phyloP scores from a whole-genome alignment of 208 protist genomes.

The Trypanosoma vivax region DNA sequence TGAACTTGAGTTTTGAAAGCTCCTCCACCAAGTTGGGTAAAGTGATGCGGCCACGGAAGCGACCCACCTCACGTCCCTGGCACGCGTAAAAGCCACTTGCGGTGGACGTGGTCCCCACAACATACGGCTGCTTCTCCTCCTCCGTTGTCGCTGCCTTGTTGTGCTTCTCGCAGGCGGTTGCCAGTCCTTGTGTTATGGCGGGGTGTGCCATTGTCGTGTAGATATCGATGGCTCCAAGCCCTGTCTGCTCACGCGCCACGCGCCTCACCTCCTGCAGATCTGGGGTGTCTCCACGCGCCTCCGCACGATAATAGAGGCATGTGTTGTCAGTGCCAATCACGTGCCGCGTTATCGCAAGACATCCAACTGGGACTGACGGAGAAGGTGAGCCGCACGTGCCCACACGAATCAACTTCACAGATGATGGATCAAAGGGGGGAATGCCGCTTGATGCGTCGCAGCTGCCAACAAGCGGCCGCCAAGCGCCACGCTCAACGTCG shows the following conservation, averaged over 20 bases:
- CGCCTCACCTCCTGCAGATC: slow-evolving; percentile 40
- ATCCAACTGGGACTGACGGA: slow-evolving; percentile 30
- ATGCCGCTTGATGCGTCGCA: slow-evolving; percentile 1
- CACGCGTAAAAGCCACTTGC: slow-evolving; percentile 74
- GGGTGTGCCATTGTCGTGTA: slow-evolving; percentile 60
- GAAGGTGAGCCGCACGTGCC: slow-evolving; percentile 69
- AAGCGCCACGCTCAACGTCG: slow-evolving; percentile 29
- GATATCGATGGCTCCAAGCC: slow-evolving; percentile 41
- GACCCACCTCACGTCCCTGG: slow-evolving; percentile 63
- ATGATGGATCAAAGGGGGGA: slow-evolving; percentile 34
- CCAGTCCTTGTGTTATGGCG: slow-evolving; percentile 35
- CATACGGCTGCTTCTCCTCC: slow-evolving; percentile 30
- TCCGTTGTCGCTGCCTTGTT: slow-evolving; percentile 20
- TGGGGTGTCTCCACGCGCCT: slow-evolving; percentile 14
- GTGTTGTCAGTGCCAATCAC: slow-evolving; percentile 78
- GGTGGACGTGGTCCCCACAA: slow-evolving; percentile 55
- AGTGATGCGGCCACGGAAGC: slow-evolving; percentile 37
- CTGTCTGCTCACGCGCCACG: slow-evolving; percentile 22
- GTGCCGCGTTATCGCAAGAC: slow-evolving; percentile 56
- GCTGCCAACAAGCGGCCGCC: slow-evolving; percentile 32
- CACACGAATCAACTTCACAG: slow-evolving; percentile 59
- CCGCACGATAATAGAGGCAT: slow-evolving; percentile 55
- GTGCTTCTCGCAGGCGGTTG: slow-evolving; percentile 28
- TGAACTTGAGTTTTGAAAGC: slow-evolving; percentile 35
- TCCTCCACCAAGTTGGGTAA: slow-evolving; percentile 48